A percentile compares a stretch with the other conserved stretches of the same genome.
Conservation (phyloP, 345 rosid genomes). For the Corchorus olitorius region DNA sequence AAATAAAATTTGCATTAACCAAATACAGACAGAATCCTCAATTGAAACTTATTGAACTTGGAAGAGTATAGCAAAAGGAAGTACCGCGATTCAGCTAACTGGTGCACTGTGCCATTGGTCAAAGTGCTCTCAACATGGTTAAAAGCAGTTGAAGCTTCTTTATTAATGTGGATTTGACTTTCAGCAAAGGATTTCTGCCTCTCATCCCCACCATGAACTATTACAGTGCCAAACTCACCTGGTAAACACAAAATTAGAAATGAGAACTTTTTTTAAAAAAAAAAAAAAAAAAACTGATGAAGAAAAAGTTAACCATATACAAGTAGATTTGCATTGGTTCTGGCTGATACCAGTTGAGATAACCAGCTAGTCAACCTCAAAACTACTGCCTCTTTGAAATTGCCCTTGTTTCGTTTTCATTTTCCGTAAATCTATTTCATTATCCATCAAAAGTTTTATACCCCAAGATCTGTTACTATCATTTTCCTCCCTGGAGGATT, state of each 20-base stretch:
- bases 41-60: background rate
- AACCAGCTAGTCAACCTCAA: background rate
- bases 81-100: conserved; percentile 47
- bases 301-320: background rate
- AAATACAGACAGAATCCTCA: background rate
- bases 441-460: background rate
- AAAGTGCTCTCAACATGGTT: conserved; percentile 37
- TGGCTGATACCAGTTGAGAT: background rate
- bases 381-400: background rate
- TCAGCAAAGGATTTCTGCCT: conserved; percentile 28
- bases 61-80: background rate
- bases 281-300: background rate
- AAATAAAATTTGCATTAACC: background rate
- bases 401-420: background rate
- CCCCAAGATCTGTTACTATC: background rate
- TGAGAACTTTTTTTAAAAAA: too few relatives aligned
- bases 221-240: conserved; percentile 86
- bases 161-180: conserved; percentile 35
- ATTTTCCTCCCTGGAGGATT: background rate
- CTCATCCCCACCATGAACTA: conserved; percentile 70
- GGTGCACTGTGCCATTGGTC: conserved; percentile 36
- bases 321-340: background rate
- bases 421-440: background rate
- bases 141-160: conserved; percentile 38
- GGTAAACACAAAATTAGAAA: conserved; percentile 24